Percentiles rank a stretch among this genome's conserved stretches.
phyloP scores from a whole-genome alignment of 768 basidiomycete genomes.

The Hortiboletus flavorubellus region DNA sequence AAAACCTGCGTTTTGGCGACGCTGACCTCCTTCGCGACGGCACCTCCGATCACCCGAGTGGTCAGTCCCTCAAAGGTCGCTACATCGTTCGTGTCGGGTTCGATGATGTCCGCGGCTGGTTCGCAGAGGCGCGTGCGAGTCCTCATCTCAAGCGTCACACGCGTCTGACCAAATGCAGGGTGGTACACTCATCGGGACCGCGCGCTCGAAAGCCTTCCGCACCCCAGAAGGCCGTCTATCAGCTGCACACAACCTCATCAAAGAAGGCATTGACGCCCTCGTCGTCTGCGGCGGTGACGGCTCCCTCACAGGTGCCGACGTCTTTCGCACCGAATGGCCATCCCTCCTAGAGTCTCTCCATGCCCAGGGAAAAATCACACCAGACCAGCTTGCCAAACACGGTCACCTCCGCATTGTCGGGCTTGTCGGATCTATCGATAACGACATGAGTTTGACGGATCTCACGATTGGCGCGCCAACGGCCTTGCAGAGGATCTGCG shows the following conservation, averaged over 20 bases:
- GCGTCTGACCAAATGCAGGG: slow-evolving; percentile 46
- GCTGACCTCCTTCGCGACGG: slow-evolving; percentile 76
- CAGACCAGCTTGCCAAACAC: slow-evolving; percentile 66
- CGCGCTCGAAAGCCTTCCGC: slow-evolving; percentile 80
- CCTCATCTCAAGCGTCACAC: background rate
- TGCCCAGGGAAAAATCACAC: slow-evolving; percentile 70
- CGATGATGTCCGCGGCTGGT: slow-evolving; percentile 97
- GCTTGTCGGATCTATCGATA: slow-evolving; percentile 98
- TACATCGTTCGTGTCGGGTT: slow-evolving; percentile 96
- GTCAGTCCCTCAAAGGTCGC: slow-evolving; percentile 78
- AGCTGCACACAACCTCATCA: slow-evolving; percentile 89
- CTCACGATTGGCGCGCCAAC: slow-evolving; percentile 96
- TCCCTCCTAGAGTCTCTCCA: slow-evolving; percentile 68
- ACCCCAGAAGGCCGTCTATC: slow-evolving; percentile 83
- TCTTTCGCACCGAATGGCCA: slow-evolving; percentile 94
- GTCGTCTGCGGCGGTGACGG: slow-evolving; percentile 98
- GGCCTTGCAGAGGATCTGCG: slow-evolving; percentile 94
- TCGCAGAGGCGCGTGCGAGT: slow-evolving; percentile 64
- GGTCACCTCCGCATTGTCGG: slow-evolving; percentile 93
- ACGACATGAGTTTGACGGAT: slow-evolving; percentile 98
- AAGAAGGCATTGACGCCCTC: slow-evolving; percentile 95
- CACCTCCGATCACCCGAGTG: slow-evolving; percentile 65
- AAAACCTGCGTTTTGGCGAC: slow-evolving; percentile 81
- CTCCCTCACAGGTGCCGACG: slow-evolving; percentile 92
- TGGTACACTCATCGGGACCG: slow-evolving; percentile 95